A percentile compares a stretch with the other conserved stretches of the same genome.
Evolutionary conservation across 1,284 basidiomycete genomes (phyloP).

Genomic region (Leccinum subspadiceum): DNA sequence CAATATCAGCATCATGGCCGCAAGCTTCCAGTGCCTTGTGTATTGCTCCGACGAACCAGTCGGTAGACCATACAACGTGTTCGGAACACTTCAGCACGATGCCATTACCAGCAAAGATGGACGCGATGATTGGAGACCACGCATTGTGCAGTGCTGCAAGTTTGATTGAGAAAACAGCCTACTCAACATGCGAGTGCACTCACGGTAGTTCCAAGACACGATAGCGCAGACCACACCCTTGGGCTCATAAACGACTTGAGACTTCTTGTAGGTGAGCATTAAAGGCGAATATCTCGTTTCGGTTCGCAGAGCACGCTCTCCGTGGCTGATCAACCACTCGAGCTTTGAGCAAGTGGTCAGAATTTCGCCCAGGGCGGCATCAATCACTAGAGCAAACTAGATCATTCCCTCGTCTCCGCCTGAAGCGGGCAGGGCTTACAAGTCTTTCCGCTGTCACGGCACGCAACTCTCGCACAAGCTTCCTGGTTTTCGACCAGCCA

Average conservation of each 20-base stretch:
- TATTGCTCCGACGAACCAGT: constrained; percentile 79
- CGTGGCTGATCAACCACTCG: constrained; percentile 83
- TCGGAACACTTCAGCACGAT: constrained; percentile 94
- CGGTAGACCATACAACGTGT: constrained; percentile 85
- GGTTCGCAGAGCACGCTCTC: constrained; percentile 71
- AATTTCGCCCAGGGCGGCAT: constrained; percentile 88
- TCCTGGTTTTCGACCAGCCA: constrained; percentile 93
- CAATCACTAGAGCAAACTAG: constrained; percentile 58
- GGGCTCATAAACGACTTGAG: constrained; percentile 85
- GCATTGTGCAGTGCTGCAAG: constrained; percentile 83
- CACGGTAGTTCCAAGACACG: constrained; percentile 94
- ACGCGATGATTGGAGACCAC: constrained; percentile 89
- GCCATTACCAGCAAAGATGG: constrained; percentile 88
- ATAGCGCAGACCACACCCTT: constrained; percentile 92
- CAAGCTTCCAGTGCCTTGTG: constrained; percentile 72
- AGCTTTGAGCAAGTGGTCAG: constrained; percentile 87
- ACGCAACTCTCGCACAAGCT: constrained; percentile 83
- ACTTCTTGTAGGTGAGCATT: constrained; percentile 83
- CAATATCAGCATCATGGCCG: constrained; percentile 77
- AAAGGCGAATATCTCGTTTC: constrained; percentile 72
- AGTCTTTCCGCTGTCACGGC: constrained; percentile 95
- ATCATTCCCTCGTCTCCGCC: neutral
- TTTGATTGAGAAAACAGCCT: constrained; percentile 5
- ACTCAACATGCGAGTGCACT: constrained; percentile 28
- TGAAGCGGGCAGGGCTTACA: constrained; percentile 48